These are phyloP conservation scores for Paecilomyces formosus DNA, from an alignment of 2,329 filamentous ascomycete species.

Conservation along the genomic window DNA sequence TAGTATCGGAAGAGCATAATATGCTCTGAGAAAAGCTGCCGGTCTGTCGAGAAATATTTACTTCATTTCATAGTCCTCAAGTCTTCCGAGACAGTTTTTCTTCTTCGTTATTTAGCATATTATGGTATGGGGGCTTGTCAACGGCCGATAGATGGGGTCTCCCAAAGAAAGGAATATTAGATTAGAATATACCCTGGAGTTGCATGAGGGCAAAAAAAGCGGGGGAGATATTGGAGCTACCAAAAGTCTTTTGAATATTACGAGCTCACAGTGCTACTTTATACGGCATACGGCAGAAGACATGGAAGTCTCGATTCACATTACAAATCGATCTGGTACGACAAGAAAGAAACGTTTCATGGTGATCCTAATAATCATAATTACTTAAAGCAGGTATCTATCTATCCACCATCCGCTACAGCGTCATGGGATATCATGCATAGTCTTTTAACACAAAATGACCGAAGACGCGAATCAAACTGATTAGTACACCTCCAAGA, in stretches of 20 bases:
- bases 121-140: not conserved
- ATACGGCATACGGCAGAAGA: not conserved
- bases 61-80: not conserved
- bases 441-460: not conserved
- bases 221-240: not conserved
- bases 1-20: constrained; percentile 16
- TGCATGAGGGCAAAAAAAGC: not conserved
- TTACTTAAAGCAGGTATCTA: not conserved
- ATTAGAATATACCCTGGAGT: not conserved
- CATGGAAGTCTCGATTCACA: not conserved
- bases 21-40: not conserved
- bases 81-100: not conserved
- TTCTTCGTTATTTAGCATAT: not conserved
- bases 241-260: not conserved
- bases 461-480: not conserved
- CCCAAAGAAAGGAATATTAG: not conserved
- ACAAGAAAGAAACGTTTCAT: not conserved
- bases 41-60: not conserved
- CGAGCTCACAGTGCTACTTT: not conserved
- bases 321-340: not conserved
- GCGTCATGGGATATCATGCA: not conserved
- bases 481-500: constrained; percentile 85
- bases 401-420: not conserved
- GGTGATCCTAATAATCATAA: not conserved
- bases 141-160: not conserved